Evolutionary conservation across 306 rosid genomes (phyloP), one percentile per base, ranked within the genome.

Genomic region (Rosa persica): DNA sequence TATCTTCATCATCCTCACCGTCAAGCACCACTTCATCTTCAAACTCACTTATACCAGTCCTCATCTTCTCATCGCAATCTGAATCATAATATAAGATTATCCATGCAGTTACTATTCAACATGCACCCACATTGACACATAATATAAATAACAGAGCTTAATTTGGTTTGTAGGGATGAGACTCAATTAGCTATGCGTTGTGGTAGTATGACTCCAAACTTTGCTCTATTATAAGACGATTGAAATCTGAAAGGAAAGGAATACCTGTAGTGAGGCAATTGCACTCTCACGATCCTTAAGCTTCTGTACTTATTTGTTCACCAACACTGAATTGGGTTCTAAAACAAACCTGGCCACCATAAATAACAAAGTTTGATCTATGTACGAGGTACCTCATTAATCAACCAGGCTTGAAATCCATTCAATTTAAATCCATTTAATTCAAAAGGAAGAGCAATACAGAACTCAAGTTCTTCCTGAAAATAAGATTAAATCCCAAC

Each of bases 391-490:
- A 73, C 13, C 68, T 43, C 57, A 81, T 4, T 46, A 83, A 47
- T 65, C 72, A 80, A 79, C 60, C 38, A 70, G 36, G 72, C 73
- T 79, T 10, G 58, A 43, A 58, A 15, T 30, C 40, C 30, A 27
- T 27, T 27, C 30, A 27, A 27, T 27, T 27, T 27, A 27, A 27
- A 27, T 27, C 30, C 70, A 44, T 20, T 47, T 27, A 54, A 49
- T 43, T 16, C 71, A 11, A 76, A 51, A 84, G 83, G 30, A 79
- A 43, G 44, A 57, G 46, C 44, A 39, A 57, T 67, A 39, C 75
- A 70, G 40, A 68, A 95, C 98, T 92, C 96, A 93, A 98, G 90
- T 89, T 89, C 96, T 89, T 75, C 98, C 98, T 95, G 98, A 85
- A 88, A 81, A 88, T 81, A 55, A 55, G 34, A 8, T 36, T 13